These are phyloP conservation scores for Candida sojae DNA, from an alignment of 1,139 yeast species.

Conservation along the genomic window DNA sequence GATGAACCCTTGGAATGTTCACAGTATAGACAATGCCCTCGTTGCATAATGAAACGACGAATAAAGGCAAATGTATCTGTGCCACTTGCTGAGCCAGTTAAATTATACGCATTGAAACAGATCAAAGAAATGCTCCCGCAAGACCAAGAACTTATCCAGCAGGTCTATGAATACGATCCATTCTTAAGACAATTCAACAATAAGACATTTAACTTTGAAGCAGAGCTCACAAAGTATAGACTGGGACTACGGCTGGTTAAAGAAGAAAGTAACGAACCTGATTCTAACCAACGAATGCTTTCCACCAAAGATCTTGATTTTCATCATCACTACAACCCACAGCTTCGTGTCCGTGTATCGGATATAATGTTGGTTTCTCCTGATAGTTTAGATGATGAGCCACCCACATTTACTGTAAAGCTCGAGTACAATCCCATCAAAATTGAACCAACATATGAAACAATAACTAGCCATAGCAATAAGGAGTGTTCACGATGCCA, in stretches of 20 bases:
- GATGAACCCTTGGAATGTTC: not conserved
- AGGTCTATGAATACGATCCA: not conserved
- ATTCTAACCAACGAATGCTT: not conserved
- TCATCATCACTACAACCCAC: not conserved
- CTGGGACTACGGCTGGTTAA: not conserved
- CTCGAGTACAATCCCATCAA: not conserved
- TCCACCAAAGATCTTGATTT: not conserved
- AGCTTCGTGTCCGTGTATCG: not conserved
- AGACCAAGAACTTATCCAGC: not conserved
- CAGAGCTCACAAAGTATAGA: not conserved
- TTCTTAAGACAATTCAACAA: not conserved
- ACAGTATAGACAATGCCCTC: not conserved
- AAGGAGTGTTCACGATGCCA: not conserved
- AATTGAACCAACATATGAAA: not conserved
- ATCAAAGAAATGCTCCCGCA: not conserved
- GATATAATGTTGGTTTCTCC: not conserved
- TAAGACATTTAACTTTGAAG: not conserved
- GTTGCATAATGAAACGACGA: slow-evolving; percentile 1
- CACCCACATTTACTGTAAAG: not conserved
- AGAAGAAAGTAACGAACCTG: not conserved
- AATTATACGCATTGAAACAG: slow-evolving; percentile 1
- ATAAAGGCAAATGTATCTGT: not conserved
- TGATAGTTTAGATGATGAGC: not conserved
- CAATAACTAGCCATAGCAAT: not conserved
- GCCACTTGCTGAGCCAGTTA: not conserved